Evolutionary conservation across 192 early-diverging fungal genomes (phyloP).

Genomic region (Coemansia sp.): DNA sequence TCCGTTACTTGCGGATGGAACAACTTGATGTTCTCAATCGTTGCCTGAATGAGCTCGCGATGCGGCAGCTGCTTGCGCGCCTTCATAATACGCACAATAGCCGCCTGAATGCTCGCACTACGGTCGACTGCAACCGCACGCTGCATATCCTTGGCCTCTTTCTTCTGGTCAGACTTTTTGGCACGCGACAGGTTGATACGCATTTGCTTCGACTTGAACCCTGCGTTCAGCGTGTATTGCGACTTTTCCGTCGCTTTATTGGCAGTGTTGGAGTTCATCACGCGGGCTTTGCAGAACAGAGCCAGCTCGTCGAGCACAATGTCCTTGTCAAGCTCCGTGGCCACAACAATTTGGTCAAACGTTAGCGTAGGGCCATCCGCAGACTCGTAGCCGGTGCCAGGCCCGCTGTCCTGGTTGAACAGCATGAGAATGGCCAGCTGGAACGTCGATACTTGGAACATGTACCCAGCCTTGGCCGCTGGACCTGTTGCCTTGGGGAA

Average conservation of each 20-base stretch:
- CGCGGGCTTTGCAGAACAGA: slow-evolving; percentile 81
- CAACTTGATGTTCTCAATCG: slow-evolving; percentile 82
- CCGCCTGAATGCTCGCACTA: slow-evolving; percentile 92
- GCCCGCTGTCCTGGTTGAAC: slow-evolving; percentile 69
- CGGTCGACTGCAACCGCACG: slow-evolving; percentile 91
- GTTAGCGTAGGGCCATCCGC: slow-evolving; percentile 52
- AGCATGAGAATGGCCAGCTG: slow-evolving; percentile 93
- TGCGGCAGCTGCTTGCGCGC: slow-evolving; percentile 89
- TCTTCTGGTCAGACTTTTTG: slow-evolving; percentile 86
- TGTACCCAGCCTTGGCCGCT: slow-evolving; percentile 63
- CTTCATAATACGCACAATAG: slow-evolving; percentile 99
- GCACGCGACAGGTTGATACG: slow-evolving; percentile 84
- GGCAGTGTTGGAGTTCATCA: slow-evolving; percentile 53
- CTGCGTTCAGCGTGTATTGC: slow-evolving; percentile 76
- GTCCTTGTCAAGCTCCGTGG: slow-evolving; percentile 72
- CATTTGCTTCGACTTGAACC: slow-evolving; percentile 85
- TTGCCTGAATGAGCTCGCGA: slow-evolving; percentile 81
- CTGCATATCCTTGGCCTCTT: slow-evolving; percentile 88
- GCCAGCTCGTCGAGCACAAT: slow-evolving; percentile 67
- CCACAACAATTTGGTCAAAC: slow-evolving; percentile 70
- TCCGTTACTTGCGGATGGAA: slow-evolving; percentile 87
- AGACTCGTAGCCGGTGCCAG: slow-evolving; percentile 60
- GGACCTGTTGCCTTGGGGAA: slow-evolving; percentile 75
- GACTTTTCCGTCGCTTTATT: slow-evolving; percentile 19
- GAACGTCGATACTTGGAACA: slow-evolving; percentile 72